These are phyloP conservation scores for Lycium barbarum DNA, from an alignment of 257 asterid species.

Conservation along the genomic window DNA sequence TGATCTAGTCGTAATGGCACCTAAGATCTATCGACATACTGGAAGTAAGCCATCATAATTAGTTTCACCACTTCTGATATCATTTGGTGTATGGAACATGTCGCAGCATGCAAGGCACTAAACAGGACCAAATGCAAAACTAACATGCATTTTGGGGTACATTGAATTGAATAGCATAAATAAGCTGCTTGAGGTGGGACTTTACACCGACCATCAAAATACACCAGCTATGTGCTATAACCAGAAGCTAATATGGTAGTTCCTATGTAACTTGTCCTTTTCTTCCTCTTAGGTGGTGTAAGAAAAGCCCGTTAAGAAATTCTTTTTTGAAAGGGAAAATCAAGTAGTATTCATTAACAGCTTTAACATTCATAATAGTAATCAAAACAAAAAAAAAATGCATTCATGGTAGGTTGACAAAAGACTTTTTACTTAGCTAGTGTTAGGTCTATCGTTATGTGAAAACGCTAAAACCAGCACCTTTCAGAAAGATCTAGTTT, in stretches of 20 bases:
- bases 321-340: neutral
- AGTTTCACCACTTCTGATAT: conserved; percentile 20
- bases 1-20: neutral
- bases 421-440: neutral
- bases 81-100: conserved; percentile 7
- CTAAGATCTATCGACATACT: conserved; percentile 14
- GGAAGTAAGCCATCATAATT: conserved; percentile 12
- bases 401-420: neutral
- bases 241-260: neutral
- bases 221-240: neutral
- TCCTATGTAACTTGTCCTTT: neutral
- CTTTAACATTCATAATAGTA: neutral
- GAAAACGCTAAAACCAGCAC: neutral
- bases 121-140: neutral
- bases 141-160: neutral
- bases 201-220: neutral
- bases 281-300: neutral
- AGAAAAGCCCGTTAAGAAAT: conserved; percentile 6
- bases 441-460: neutral
- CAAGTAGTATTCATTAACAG: neutral
- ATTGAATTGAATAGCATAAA: neutral
- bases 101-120: neutral
- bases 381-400: too few relatives aligned
- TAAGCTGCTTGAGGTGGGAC: neutral
- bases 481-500: neutral